Evolutionary conservation across 371 early-diverging fungal species (phyloP).

Genomic region (Syncephalastrum racemosum): DNA sequence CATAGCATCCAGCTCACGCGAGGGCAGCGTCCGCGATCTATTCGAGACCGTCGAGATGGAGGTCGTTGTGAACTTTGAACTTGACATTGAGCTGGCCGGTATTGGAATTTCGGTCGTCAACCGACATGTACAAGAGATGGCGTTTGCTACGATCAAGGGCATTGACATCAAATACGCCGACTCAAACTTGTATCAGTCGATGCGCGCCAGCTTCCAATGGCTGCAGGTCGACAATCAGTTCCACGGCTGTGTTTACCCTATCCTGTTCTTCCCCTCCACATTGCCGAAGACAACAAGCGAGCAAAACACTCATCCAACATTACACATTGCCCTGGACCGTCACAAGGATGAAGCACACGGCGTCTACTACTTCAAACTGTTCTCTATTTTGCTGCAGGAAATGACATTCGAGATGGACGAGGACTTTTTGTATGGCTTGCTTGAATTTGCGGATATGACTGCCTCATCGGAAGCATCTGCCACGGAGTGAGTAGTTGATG

Average conservation of each 20-base stretch:
- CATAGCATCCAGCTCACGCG: conserved; percentile 27
- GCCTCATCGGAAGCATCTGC: conserved; percentile 19
- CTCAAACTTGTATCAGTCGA: conserved; percentile 63
- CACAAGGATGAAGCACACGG: conserved; percentile 83
- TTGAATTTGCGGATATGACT: conserved; percentile 76
- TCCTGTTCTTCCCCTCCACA: conserved; percentile 81
- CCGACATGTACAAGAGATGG: conserved; percentile 63
- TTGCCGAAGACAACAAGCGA: conserved; percentile 58
- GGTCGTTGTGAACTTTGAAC: conserved; percentile 30
- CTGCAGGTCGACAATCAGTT: conserved; percentile 88
- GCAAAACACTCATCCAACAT: conserved; percentile 45
- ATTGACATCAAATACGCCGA: conserved; percentile 69
- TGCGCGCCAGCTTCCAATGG: conserved; percentile 72
- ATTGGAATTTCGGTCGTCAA: conserved; percentile 83
- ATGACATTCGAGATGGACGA: conserved; percentile 87
- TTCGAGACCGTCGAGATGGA: conserved; percentile 57
- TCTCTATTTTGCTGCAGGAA: conserved; percentile 82
- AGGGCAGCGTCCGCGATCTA: conserved; percentile 44
- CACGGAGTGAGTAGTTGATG: conserved; percentile 16
- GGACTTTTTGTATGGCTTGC: conserved; percentile 70
- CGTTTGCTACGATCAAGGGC: conserved; percentile 71
- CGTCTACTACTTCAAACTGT: conserved; percentile 79
- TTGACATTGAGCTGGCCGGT: conserved; percentile 45
- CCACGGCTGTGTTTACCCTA: conserved; percentile 71
- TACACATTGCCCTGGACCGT: conserved; percentile 60